Conservation (phyloP, 148 eudicot genomes). For the Drosera capensis region DNA sequence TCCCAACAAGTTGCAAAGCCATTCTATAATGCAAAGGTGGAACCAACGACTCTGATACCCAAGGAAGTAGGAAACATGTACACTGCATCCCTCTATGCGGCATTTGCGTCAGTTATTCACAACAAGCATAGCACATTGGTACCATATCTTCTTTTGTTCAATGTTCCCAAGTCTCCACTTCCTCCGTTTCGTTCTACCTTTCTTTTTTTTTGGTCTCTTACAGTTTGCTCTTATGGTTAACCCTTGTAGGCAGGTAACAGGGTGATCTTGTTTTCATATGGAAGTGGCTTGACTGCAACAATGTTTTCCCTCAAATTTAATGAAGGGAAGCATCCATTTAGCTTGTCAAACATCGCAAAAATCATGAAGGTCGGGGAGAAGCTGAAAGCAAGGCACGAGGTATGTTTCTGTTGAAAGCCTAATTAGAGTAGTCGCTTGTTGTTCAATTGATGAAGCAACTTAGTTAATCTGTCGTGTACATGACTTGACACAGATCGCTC, state of each 20-base stretch:
- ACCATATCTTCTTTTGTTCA: too few species aligned
- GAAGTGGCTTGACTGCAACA: conserved; percentile 81
- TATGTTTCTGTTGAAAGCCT: conserved; percentile 9
- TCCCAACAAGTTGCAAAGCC: conserved; percentile 74
- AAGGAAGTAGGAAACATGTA: conserved; percentile 97
- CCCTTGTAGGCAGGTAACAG: conserved; percentile 58
- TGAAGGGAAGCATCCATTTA: conserved; percentile 68
- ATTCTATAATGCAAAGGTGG: conserved; percentile 59
- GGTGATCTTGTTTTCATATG: conserved; percentile 81
- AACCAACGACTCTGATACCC: conserved; percentile 78
- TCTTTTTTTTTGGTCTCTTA: neutral
- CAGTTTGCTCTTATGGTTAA: neutral
- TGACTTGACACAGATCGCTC: conserved; percentile 33
- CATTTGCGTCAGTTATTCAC: conserved; percentile 85
- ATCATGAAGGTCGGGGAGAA: conserved; percentile 63
- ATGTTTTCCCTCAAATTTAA: conserved; percentile 69
- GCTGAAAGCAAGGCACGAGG: conserved; percentile 95
- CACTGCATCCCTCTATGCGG: conserved; percentile 91
- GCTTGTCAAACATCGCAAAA: conserved; percentile 62
- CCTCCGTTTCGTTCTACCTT: neutral
- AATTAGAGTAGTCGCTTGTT: neutral
- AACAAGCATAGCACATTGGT: conserved; percentile 70
- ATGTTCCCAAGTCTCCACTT: neutral
- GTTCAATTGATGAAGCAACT: neutral
- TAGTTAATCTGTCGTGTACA: neutral